These are phyloP conservation scores for Populus euphratica DNA, from an alignment of 345 rosid species.

Conservation along the genomic window DNA sequence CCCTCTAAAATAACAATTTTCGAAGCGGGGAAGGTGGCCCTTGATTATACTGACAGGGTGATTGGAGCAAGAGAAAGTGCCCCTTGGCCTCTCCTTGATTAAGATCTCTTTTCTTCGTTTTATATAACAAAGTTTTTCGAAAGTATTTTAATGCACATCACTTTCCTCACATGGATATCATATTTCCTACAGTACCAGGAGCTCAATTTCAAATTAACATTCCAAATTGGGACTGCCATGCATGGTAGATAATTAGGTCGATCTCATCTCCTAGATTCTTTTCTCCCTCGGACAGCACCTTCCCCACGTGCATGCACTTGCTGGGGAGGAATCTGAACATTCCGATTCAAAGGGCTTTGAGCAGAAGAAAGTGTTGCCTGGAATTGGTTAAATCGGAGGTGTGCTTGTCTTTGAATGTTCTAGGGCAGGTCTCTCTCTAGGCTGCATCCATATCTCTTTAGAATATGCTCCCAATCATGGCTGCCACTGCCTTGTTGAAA, in stretches of 20 bases:
- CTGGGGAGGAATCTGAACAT: constrained; percentile 23
- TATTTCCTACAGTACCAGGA: background rate
- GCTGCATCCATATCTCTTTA: background rate
- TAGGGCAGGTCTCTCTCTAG: background rate
- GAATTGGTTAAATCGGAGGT: background rate
- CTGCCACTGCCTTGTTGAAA: background rate
- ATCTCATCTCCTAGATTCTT: background rate
- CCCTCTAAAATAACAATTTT: too few relatives aligned
- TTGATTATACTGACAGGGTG: too few relatives aligned
- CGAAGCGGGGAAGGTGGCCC: too few relatives aligned
- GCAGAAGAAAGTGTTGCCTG: background rate
- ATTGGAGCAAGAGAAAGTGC: too few relatives aligned
- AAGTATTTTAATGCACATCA: background rate
- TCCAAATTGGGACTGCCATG: background rate
- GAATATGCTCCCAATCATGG: background rate
- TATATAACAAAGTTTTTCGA: too few relatives aligned
- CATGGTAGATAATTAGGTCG: constrained; percentile 7
- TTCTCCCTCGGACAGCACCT: background rate
- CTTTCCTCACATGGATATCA: background rate
- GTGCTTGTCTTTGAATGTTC: constrained; percentile 10
- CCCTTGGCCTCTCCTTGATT: too few relatives aligned
- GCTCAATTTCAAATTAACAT: background rate
- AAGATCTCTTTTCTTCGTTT: too few relatives aligned
- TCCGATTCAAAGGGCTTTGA: constrained; percentile 13
- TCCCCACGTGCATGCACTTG: constrained; percentile 25